Base-by-base conservation (phyloP, 2,329 filamentous ascomycete species). In the Tothia fuscella region DNA sequence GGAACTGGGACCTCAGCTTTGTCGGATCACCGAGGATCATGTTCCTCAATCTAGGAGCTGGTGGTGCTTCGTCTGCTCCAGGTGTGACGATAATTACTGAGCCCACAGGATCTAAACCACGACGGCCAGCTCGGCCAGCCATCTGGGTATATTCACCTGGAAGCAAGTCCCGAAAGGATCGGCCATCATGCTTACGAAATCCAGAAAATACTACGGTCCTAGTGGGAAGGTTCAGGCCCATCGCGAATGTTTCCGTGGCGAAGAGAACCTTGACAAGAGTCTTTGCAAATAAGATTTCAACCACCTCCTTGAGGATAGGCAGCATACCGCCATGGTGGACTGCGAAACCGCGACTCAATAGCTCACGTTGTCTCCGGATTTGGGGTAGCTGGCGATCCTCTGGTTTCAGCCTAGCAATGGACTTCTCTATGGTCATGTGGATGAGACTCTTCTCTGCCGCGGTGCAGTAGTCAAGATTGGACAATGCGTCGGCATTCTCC, bases 61-160 rank as follows among this genome's bases (percentile, higher is more conserved):
- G 84, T 3, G 91, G 91, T 14, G 88, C 87, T 63, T 96, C 87
- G 48, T 93, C 86, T 37, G 76, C 76, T 13, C 81, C 86, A 1
- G 83, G 68, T 30, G 70, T 79, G 13, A 95, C 88, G 44, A 98
- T 88, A 50, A 98, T 93, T 51, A 96, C 89, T 5, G 83, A 91
- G 2, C 91, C 91, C 17, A 95, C 87, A 4, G 81, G 80, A 57
- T 98, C 91, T 12, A 96, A 73, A 51, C 91, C 91, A 70, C 91
- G 78, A 53, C 91, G 80, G 38, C 91, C 91, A 40, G 91, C 91
- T 64, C 91, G 76, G 25, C 91, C 91, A 19, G 91, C 89, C 91
- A 98, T 98, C 54, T 98, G 91, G 2, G 91, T 98, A 57, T 98
- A 98, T 58, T 98, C 91, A 13, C 91, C 91, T 0, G 91, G 88